A percentile compares a stretch with the other conserved stretches of the same genome.
phyloP scores from a whole-genome alignment of 441 rosid genomes.

The Jatropha multifida region DNA sequence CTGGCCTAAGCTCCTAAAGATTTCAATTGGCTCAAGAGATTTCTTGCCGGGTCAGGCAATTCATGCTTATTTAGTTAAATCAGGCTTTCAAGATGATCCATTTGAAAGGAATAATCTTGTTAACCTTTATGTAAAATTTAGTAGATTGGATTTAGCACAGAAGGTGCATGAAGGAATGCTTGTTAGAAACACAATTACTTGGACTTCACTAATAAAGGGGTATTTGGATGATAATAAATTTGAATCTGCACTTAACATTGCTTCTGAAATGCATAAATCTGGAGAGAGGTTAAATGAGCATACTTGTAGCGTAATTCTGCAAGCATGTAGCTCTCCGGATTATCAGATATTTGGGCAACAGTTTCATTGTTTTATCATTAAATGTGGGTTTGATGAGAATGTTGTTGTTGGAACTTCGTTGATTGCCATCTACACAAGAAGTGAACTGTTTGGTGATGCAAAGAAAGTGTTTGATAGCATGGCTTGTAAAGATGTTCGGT shows the following conservation, averaged over 20 bases:
- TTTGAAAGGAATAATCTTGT: conserved; percentile 33
- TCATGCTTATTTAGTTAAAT: conserved; percentile 6
- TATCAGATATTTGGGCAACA: conserved; percentile 32
- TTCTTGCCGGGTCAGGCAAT: conserved; percentile 14
- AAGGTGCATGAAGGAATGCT: conserved; percentile 34
- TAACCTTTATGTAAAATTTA: conserved; percentile 19
- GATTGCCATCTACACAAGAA: conserved; percentile 31
- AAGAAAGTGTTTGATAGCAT: conserved; percentile 28
- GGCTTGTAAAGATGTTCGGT: conserved; percentile 32
- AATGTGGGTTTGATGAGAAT: conserved; percentile 34
- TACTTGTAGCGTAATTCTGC: conserved; percentile 36
- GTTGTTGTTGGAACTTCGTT: conserved; percentile 34
- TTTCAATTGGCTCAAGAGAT: conserved; percentile 27
- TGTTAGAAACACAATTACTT: conserved; percentile 29
- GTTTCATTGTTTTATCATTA: conserved; percentile 31
- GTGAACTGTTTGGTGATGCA: conserved; percentile 26
- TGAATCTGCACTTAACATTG: conserved; percentile 17
- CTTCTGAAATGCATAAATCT: conserved; percentile 20
- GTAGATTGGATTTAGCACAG: conserved; percentile 21
- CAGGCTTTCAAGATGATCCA: conserved; percentile 5
- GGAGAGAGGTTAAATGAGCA: conserved; percentile 38
- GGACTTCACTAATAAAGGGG: conserved; percentile 38
- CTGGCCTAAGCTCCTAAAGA: conserved; percentile 38
- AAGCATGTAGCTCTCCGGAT: conserved; percentile 26
- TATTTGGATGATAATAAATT: conserved; percentile 26